phyloP scores from a whole-genome alignment of 495 filamentous ascomycete genomes.

The Hypoxylon trugodes region DNA sequence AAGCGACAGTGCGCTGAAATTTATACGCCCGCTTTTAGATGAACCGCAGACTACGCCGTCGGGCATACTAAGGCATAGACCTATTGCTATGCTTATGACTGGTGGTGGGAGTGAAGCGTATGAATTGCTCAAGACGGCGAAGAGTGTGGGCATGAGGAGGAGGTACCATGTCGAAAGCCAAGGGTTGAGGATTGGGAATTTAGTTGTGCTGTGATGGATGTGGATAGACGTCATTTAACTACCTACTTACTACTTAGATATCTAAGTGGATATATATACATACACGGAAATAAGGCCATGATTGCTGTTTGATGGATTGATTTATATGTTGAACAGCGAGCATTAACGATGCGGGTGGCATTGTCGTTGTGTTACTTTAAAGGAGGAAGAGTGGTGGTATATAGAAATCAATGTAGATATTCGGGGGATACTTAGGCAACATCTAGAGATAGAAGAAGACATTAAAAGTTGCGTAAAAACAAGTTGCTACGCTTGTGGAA shows the following conservation, averaged over 20 bases:
- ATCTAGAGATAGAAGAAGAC: conserved; percentile 5
- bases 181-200: conserved; percentile 79
- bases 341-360: not conserved
- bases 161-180: conserved; percentile 83
- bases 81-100: conserved; percentile 86
- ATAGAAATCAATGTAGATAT: conserved; percentile 15
- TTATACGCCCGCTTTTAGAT: conserved; percentile 78
- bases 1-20: conserved; percentile 33
- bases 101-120: conserved; percentile 76
- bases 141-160: conserved; percentile 74
- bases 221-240: too few species aligned
- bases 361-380: not conserved
- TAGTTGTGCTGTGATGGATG: conserved; percentile 71
- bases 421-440: not conserved
- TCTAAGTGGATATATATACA: not conserved
- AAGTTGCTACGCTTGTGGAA: too few species aligned
- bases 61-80: conserved; percentile 75
- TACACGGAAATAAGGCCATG: not conserved
- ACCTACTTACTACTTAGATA: too few species aligned
- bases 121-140: conserved; percentile 66
- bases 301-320: conserved; percentile 9
- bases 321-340: conserved; percentile 9
- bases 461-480: too few species aligned
- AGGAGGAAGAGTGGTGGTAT: conserved; percentile 9
- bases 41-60: conserved; percentile 73